Evolutionary conservation across 2,329 filamentous ascomycete genomes (phyloP).

Genomic region (Westerdykella aurantiaca): DNA sequence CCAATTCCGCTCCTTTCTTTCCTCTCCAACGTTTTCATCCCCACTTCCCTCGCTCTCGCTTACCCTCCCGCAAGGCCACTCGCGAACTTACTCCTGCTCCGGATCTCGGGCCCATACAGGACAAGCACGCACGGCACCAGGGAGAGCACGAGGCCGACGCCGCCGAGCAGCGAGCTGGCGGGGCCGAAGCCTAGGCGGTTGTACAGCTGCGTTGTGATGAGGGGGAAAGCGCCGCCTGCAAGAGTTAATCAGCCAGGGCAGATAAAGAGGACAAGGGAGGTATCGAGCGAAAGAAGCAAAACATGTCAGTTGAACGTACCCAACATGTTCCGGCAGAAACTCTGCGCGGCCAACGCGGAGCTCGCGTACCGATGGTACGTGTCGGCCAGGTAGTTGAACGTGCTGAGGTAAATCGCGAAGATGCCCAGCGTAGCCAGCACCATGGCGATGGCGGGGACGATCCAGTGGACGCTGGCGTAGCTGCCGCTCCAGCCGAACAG

Average conservation of each 20-base stretch:
- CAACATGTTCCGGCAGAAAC: constrained; percentile 77
- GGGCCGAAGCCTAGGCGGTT: constrained; percentile 61
- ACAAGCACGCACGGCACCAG: constrained; percentile 83
- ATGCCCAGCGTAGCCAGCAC: constrained; percentile 76
- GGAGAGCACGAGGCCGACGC: constrained; percentile 61
- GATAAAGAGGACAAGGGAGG: background rate
- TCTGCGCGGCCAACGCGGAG: constrained; percentile 79
- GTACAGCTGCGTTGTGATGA: constrained; percentile 71
- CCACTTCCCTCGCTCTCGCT: constrained; percentile 1
- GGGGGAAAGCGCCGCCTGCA: constrained; percentile 64
- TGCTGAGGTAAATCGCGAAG: constrained; percentile 69
- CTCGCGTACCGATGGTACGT: constrained; percentile 80
- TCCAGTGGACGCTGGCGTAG: constrained; percentile 60
- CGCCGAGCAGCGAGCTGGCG: constrained; percentile 70
- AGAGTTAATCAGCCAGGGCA: background rate
- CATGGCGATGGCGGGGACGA: constrained; percentile 64
- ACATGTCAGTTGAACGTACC: constrained; percentile 31
- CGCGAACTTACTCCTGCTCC: constrained; percentile 71
- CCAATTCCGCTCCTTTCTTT: too few relatives aligned
- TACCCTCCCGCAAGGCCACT: constrained; percentile 29
- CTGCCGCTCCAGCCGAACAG: constrained; percentile 68
- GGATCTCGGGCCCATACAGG: constrained; percentile 70
- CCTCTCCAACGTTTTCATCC: too few relatives aligned
- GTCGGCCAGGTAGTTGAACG: constrained; percentile 91
- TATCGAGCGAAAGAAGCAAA: background rate